phyloP scores from a whole-genome alignment of 1,139 yeast genomes.

The Pneumocystis wakefieldiae region DNA sequence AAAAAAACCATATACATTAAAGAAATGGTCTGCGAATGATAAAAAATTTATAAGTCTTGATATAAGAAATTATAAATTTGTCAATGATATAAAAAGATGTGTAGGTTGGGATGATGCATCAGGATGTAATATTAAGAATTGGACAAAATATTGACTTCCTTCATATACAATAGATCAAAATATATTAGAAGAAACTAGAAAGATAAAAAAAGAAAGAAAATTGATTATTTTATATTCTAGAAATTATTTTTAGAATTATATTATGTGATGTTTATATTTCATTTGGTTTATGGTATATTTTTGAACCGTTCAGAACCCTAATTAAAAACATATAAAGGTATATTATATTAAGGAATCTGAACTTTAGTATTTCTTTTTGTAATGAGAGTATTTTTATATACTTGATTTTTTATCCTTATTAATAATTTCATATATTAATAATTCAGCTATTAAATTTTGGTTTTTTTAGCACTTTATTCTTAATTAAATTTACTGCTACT shows the following conservation, averaged over 20 bases:
- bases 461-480: neutral
- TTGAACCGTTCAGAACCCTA: neutral
- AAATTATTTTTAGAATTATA: neutral
- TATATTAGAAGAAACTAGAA: neutral
- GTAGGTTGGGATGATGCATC: neutral
- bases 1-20: neutral
- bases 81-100: neutral
- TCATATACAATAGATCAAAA: neutral
- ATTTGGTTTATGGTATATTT: neutral
- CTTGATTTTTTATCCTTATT: neutral
- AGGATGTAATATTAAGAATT: neutral
- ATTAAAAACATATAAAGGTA: too few relatives aligned
- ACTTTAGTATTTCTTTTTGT: neutral
- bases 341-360: neutral
- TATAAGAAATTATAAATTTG: neutral
- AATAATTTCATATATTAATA: neutral
- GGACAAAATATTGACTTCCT: neutral
- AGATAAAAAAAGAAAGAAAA: neutral
- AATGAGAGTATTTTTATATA: neutral
- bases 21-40: neutral
- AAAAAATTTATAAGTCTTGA: neutral
- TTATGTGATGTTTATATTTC: neutral
- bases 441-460: neutral
- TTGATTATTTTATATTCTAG: neutral
- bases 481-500: too few relatives aligned